Evolutionary conservation across 345 rosid species (phyloP), one percentile per base, ranked within the genome.

Genomic region (Eucalyptus sp.): DNA sequence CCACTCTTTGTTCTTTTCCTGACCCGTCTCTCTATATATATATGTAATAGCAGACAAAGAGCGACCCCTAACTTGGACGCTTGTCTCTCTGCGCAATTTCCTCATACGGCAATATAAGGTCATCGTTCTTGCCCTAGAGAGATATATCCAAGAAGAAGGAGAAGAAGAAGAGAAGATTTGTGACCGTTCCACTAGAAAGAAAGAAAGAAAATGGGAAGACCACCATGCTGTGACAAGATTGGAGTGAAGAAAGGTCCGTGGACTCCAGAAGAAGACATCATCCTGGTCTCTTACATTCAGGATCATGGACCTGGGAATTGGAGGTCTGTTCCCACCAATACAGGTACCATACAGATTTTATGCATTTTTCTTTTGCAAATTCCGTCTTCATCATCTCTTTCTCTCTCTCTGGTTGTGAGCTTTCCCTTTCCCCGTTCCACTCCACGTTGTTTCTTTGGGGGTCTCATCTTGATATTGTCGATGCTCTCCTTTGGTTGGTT

Each of bases 211-310:
- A 97, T 97, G 99, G 99, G 96, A 22, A 94, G 99, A 91, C 95
- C 97, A 88, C 99, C 99, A 50, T 96, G 99, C 91, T 95, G 97
- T 86, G 98, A 96, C 64, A 96, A 95, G 93, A 88, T 92, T 22
- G 97, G 95, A n/a, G 95, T 97, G 88, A 97, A 96, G 95, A 97
- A 97, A 94, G 99, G 99, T 31, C 99, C 99, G 46, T 97, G 99
- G 99, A 97, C 99, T 37, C 99, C 99, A 1, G 99, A 97, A 89
- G 99, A 97, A 93, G 99, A 97, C 89, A 97, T 97, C 92, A 93
- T 94, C 86, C 89, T 97, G 89, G 99, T 97, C 89, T 96, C 99
- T 86, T 94, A 95, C 80, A 95, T 97, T 89, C 99, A 96, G 91
- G 96, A 96, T 88, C 98, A 95, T 88, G 99, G 99, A 37, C 98